These are phyloP conservation scores for Gynostemma pentaphyllum DNA, from an alignment of 306 rosid genomes.

Conservation along the genomic window DNA sequence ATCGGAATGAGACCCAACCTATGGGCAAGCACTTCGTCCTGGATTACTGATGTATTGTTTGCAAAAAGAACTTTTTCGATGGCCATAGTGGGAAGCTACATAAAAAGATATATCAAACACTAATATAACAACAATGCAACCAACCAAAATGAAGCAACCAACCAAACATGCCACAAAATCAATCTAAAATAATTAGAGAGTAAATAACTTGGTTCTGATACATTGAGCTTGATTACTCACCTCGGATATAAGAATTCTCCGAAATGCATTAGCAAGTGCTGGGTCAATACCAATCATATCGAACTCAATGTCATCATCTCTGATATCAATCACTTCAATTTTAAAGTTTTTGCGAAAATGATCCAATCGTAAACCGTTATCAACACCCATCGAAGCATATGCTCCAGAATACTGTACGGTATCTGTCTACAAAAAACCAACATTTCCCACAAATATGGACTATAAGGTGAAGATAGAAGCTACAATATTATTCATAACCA, in stretches of 20 bases:
- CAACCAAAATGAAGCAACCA: neutral
- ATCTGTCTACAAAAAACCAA: slow-evolving; percentile 63
- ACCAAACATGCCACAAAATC: neutral
- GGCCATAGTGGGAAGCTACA: slow-evolving; percentile 95
- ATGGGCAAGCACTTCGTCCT: slow-evolving; percentile 94
- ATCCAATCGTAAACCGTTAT: slow-evolving; percentile 56
- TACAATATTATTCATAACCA: neutral
- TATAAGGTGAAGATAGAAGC: neutral
- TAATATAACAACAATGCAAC: neutral
- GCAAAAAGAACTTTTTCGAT: slow-evolving; percentile 82
- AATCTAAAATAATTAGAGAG: neutral
- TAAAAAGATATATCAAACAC: neutral
- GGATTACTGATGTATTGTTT: slow-evolving; percentile 71
- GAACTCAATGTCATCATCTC: slow-evolving; percentile 60
- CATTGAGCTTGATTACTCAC: slow-evolving; percentile 20
- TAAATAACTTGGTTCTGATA: neutral
- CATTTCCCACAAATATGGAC: neutral
- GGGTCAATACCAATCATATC: slow-evolving; percentile 97
- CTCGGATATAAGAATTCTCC: slow-evolving; percentile 92
- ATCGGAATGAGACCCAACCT: slow-evolving; percentile 92
- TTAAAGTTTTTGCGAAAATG: slow-evolving; percentile 52
- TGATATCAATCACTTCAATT: slow-evolving; percentile 54
- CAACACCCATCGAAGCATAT: slow-evolving; percentile 53
- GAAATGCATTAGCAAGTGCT: slow-evolving; percentile 79
- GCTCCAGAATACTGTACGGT: slow-evolving; percentile 78